Conservation (phyloP, 2,329 filamentous ascomycete species). For the Fusarium newnesense region DNA sequence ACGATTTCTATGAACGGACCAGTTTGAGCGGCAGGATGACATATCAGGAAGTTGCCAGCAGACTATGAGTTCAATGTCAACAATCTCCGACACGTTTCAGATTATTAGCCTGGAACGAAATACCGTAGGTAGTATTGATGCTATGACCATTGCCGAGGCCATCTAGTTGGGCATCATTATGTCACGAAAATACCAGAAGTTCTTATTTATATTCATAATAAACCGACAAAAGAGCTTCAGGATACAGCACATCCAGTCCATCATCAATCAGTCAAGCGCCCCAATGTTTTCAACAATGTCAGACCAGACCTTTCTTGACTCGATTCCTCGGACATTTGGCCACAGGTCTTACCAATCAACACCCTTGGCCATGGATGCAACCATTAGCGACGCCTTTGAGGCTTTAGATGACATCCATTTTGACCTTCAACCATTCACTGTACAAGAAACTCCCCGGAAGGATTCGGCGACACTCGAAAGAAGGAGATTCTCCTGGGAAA, state of each 20-base stretch:
- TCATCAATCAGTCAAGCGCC: accelerated
- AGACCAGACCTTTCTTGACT: not conserved
- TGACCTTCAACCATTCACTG: not conserved
- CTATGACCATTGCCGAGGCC: not conserved
- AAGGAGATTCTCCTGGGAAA: not conserved
- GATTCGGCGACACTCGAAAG: not conserved
- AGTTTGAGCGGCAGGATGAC: not conserved
- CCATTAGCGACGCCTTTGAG: not conserved
- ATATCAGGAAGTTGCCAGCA: not conserved
- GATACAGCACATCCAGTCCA: accelerated
- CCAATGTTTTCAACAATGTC: not conserved
- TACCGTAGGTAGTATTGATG: not conserved
- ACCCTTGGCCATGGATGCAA: not conserved
- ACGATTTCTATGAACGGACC: not conserved
- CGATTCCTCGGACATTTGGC: not conserved
- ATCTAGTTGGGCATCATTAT: not conserved
- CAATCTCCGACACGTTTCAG: not conserved
- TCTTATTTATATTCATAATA: not conserved
- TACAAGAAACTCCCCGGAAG: not conserved
- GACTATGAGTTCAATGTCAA: not conserved
- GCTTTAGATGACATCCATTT: not conserved
- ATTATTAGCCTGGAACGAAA: not conserved
- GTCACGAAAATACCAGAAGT: accelerated
- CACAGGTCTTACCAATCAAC: not conserved
- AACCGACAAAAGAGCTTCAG: not conserved